Percentiles rank a stretch among this genome's conserved stretches.
Conservation (phyloP, 345 rosid species). For the Pugionium dolabratum region DNA sequence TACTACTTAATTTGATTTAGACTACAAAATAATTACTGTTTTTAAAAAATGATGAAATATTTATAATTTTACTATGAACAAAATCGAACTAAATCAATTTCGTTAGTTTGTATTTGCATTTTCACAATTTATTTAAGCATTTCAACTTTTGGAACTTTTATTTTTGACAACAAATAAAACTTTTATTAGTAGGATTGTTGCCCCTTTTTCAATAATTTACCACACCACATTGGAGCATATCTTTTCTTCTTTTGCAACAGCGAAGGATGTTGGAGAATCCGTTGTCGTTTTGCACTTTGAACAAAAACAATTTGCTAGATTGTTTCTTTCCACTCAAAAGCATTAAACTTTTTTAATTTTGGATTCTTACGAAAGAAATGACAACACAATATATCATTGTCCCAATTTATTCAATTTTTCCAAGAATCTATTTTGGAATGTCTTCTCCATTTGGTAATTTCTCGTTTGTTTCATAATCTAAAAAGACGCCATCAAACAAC, state of each 20-base stretch:
- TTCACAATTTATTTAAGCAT: no score
- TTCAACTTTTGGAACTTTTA: no score
- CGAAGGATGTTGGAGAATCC: conserved; percentile 22
- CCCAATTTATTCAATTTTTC: background rate
- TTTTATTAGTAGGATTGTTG: background rate
- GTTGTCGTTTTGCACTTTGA: conserved; percentile 26
- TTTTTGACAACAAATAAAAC: no score
- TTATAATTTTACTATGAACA: no score
- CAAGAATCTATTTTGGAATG: conserved; percentile 15
- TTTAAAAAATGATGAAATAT: no score
- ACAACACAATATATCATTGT: conserved; percentile 32
- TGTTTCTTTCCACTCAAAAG: conserved; percentile 2
- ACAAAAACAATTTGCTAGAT: background rate
- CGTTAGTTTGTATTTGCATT: no score
- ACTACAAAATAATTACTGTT: no score
- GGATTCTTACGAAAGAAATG: conserved; percentile 21
- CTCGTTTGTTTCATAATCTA: conserved; percentile 8
- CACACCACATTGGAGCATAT: conserved; percentile 7
- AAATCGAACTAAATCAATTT: no score
- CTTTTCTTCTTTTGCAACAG: background rate
- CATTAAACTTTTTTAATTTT: conserved; percentile 3
- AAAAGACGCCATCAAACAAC: background rate
- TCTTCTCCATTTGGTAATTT: background rate
- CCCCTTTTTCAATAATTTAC: conserved; percentile 30
- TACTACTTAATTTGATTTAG: no score